Conservation (phyloP, 371 early-diverging fungal genomes). For the Conidiobolus coronatus region DNA sequence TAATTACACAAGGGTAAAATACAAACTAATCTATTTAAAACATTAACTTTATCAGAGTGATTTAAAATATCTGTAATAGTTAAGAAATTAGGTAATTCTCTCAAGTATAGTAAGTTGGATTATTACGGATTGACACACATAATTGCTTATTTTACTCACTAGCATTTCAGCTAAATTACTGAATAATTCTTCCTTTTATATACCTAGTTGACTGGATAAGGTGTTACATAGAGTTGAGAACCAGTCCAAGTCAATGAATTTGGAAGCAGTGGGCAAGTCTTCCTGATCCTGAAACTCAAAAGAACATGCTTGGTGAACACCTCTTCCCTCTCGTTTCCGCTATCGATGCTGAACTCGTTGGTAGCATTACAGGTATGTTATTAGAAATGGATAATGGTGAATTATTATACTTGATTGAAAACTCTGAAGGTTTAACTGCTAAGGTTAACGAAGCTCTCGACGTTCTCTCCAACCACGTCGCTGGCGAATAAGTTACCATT, state of each 20-base stretch:
- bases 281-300: conserved; percentile 68
- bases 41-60: conserved; percentile 38
- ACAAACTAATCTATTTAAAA: conserved; percentile 54
- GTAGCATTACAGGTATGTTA: conserved; percentile 97
- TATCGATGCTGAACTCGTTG: conserved; percentile 52
- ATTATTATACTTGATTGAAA: conserved; percentile 69
- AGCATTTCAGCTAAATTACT: too few species aligned
- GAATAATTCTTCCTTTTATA: too few species aligned
- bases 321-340: conserved; percentile 50
- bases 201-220: too few species aligned
- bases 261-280: too few species aligned
- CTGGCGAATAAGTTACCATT: too few species aligned
- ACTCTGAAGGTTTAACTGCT: conserved; percentile 34
- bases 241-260: too few species aligned
- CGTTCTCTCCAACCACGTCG: conserved; percentile 51
- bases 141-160: too few species aligned
- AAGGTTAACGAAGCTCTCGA: conserved; percentile 67
- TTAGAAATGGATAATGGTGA: conserved; percentile 94
- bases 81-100: conserved; percentile 64
- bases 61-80: conserved; percentile 10
- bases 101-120: conserved; percentile 69
- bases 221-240: too few species aligned
- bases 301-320: conserved; percentile 86
- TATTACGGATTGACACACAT: too few species aligned
- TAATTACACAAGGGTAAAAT: conserved; percentile 68